Evolutionary conservation across 129 eudicot genomes (phyloP).

Genomic region (Tagetes patula): DNA sequence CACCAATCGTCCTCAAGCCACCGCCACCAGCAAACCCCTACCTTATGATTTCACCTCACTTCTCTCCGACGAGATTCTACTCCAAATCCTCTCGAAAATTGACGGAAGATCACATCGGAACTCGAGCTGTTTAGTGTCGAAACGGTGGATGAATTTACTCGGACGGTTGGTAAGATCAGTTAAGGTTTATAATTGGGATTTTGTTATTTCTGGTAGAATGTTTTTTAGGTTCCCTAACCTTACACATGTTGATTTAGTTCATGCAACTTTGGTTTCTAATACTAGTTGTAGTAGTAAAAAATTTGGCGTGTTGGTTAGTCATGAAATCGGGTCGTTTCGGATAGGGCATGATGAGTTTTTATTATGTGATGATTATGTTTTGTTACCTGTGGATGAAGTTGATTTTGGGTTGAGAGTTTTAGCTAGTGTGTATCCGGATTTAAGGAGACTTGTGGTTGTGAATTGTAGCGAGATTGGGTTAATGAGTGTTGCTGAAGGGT

Average conservation of each 20-base stretch:
- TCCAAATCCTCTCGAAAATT: slow-evolving; percentile 50
- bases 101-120: slow-evolving; percentile 41
- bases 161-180: slow-evolving; percentile 63
- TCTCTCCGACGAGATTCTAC: slow-evolving; percentile 58
- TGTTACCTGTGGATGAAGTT: slow-evolving; percentile 49
- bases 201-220: slow-evolving; percentile 58
- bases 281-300: slow-evolving; percentile 19
- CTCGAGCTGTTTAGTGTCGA: slow-evolving; percentile 61
- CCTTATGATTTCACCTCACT: slow-evolving; percentile 50
- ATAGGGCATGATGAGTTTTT: slow-evolving; percentile 34
- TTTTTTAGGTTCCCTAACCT: slow-evolving; percentile 67
- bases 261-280: slow-evolving; percentile 43
- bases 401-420: slow-evolving; percentile 62
- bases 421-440: slow-evolving; percentile 67
- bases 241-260: slow-evolving; percentile 53
- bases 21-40: slow-evolving; percentile 38
- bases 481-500: slow-evolving; percentile 64
- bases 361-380: slow-evolving; percentile 20
- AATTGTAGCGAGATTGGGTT: slow-evolving; percentile 74
- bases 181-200: slow-evolving; percentile 68
- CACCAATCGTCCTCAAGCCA: slow-evolving; percentile 23
- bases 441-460: slow-evolving; percentile 52
- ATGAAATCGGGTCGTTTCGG: slow-evolving; percentile 39
- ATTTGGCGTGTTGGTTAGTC: slow-evolving; percentile 33
- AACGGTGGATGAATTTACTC: slow-evolving; percentile 67